Percentiles rank a stretch among this genome's conserved stretches.
Evolutionary conservation across 495 filamentous ascomycete genomes (phyloP).

Genomic region (Penicillium steckii): DNA sequence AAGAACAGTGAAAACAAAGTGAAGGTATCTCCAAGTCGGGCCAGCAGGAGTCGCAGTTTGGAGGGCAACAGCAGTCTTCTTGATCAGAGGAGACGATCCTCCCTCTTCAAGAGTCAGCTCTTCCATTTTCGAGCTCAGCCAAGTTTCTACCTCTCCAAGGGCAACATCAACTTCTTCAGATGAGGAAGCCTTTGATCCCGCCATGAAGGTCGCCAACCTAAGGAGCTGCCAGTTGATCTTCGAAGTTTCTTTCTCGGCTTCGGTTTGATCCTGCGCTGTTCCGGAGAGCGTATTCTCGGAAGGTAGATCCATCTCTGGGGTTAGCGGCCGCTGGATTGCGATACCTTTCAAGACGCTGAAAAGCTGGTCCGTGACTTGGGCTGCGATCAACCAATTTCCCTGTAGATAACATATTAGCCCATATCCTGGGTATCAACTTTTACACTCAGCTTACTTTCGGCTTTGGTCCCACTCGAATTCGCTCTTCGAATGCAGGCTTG

Average conservation of each 20-base stretch:
- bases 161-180: constrained; percentile 30
- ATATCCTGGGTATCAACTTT: neutral
- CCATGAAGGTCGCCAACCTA: constrained; percentile 33
- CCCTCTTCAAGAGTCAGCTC: constrained; percentile 21
- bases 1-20: constrained; percentile 32
- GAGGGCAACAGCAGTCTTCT: constrained; percentile 26
- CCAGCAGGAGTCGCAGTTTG: constrained; percentile 24
- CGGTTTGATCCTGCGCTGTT: constrained; percentile 33
- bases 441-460: constrained; percentile 31
- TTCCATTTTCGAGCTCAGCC: constrained; percentile 29
- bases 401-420: constrained; percentile 12
- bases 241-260: constrained; percentile 30
- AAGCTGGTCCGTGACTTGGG: constrained; percentile 35
- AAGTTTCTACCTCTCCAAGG: constrained; percentile 35
- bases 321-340: constrained; percentile 32
- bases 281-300: constrained; percentile 26
- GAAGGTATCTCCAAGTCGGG: constrained; percentile 44
- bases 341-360: constrained; percentile 35
- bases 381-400: constrained; percentile 41
- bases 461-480: constrained; percentile 38
- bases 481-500: constrained; percentile 41
- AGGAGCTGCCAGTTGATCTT: constrained; percentile 35
- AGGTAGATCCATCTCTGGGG: constrained; percentile 26
- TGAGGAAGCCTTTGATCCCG: constrained; percentile 34
- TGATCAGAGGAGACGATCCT: constrained; percentile 24